A percentile compares a stretch with the other conserved stretches of the same genome.
phyloP scores from a whole-genome alignment of 495 filamentous ascomycete species.

The Xylaria scruposa region DNA sequence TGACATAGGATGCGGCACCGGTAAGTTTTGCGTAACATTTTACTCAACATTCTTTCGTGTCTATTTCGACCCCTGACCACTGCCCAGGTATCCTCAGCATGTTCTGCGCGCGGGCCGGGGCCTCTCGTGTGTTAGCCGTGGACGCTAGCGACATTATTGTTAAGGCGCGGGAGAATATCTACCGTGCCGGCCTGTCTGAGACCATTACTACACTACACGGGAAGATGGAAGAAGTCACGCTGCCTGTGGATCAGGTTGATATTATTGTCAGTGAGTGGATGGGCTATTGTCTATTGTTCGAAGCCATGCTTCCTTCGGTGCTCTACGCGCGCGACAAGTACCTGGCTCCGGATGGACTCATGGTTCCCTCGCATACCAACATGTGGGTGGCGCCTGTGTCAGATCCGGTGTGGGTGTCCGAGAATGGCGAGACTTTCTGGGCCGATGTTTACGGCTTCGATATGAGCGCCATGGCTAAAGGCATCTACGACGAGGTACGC shows the following conservation, averaged over 20 bases:
- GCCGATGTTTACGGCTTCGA: conserved; percentile 98
- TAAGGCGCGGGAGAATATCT: conserved; percentile 91
- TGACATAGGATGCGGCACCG: conserved; percentile 96
- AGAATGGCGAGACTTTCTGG: conserved; percentile 88
- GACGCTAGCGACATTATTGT: conserved; percentile 97
- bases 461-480: conserved; percentile 86
- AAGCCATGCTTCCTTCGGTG: conserved; percentile 97
- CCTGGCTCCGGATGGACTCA: conserved; percentile 80
- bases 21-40: conserved; percentile 27
- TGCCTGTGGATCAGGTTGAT: conserved; percentile 91
- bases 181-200: conserved; percentile 78
- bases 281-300: conserved; percentile 98
- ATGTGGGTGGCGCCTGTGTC: conserved; percentile 89
- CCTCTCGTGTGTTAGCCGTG: conserved; percentile 92
- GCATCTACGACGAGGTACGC: conserved; percentile 82
- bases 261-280: conserved; percentile 99
- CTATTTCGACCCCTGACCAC: conserved; percentile 4
- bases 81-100: conserved; percentile 64
- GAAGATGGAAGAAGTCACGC: conserved; percentile 92
- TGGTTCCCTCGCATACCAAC: conserved; percentile 89
- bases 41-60: background rate
- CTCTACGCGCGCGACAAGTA: conserved; percentile 93
- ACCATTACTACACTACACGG: conserved; percentile 92
- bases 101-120: conserved; percentile 95
- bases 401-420: conserved; percentile 87